Conservation (phyloP, 495 filamentous ascomycete genomes). For the Astrocystis sublimbata region DNA sequence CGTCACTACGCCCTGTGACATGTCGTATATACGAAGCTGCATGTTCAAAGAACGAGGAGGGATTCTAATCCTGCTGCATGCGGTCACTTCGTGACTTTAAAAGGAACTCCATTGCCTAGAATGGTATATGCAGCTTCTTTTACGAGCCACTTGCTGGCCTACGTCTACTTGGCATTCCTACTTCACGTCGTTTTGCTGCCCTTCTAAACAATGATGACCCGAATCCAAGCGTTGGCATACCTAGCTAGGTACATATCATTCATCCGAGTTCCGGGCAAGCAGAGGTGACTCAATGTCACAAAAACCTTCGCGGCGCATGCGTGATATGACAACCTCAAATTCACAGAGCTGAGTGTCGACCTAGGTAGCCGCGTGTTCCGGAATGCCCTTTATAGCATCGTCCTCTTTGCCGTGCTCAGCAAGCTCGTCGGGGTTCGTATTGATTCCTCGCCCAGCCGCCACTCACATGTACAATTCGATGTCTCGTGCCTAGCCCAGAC, state of each 20-base stretch:
- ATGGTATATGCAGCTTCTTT: background rate
- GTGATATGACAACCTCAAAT: too few species aligned
- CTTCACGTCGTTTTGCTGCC: background rate
- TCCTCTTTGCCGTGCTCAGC: too few species aligned
- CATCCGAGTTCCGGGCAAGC: background rate
- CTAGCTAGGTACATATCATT: too few species aligned
- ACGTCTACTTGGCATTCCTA: background rate
- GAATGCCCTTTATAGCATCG: too few species aligned
- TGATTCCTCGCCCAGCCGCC: too few species aligned
- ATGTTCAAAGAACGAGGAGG: background rate
- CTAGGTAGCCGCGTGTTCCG: too few species aligned
- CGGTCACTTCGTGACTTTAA: background rate
- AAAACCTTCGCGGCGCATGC: background rate
- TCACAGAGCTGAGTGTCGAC: too few species aligned
- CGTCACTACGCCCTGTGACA: background rate
- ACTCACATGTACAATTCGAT: too few species aligned
- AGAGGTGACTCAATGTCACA: background rate
- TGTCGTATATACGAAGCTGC: background rate
- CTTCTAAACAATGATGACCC: background rate
- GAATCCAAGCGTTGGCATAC: background rate
- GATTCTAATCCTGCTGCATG: background rate
- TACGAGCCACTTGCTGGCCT: background rate
- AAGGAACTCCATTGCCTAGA: background rate
- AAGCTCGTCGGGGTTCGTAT: too few species aligned
- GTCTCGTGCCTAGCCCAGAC: too few species aligned